phyloP scores from a whole-genome alignment of 1,284 basidiomycete species.

The Apiotrichum domesticum region DNA sequence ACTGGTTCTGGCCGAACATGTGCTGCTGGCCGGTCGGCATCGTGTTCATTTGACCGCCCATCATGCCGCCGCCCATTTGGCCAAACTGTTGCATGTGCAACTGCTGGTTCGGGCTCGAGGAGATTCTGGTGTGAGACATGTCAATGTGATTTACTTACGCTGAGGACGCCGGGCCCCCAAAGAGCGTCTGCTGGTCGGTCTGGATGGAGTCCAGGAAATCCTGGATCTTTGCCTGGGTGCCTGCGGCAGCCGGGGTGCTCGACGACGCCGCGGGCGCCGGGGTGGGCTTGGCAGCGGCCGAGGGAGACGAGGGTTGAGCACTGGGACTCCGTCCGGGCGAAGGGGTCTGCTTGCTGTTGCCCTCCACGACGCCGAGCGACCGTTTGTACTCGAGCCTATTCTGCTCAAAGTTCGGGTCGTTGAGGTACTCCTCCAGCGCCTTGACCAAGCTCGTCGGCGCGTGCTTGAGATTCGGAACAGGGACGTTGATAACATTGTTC shows the following conservation, averaged over 20 bases:
- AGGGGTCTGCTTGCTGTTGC: slow-evolving; percentile 20
- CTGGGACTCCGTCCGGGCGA: neutral
- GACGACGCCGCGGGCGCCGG: slow-evolving; percentile 8
- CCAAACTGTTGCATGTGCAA: slow-evolving; percentile 9
- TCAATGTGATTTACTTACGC: neutral
- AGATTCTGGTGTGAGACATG: neutral
- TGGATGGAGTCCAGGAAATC: slow-evolving; percentile 95
- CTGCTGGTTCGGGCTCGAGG: neutral
- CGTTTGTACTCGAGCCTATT: slow-evolving; percentile 87
- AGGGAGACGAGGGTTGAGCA: slow-evolving; percentile 11
- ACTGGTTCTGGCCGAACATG: neutral
- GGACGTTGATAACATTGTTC: slow-evolving; percentile 84
- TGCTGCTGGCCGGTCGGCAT: neutral
- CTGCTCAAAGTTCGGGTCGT: slow-evolving; percentile 92
- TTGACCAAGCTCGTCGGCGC: slow-evolving; percentile 89
- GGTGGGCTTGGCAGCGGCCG: slow-evolving; percentile 4
- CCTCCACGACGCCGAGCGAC: slow-evolving; percentile 71
- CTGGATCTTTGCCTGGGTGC: slow-evolving; percentile 50
- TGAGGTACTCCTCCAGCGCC: slow-evolving; percentile 90
- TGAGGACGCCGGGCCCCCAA: slow-evolving; percentile 25
- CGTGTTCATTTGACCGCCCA: slow-evolving; percentile 11
- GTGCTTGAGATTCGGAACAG: slow-evolving; percentile 90
- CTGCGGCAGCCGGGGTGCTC: slow-evolving; percentile 12
- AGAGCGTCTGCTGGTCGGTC: slow-evolving; percentile 56
- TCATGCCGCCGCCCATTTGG: neutral